These are phyloP conservation scores for Seiridium unicorne DNA, from an alignment of 2,329 filamentous ascomycete genomes.

Conservation along the genomic window DNA sequence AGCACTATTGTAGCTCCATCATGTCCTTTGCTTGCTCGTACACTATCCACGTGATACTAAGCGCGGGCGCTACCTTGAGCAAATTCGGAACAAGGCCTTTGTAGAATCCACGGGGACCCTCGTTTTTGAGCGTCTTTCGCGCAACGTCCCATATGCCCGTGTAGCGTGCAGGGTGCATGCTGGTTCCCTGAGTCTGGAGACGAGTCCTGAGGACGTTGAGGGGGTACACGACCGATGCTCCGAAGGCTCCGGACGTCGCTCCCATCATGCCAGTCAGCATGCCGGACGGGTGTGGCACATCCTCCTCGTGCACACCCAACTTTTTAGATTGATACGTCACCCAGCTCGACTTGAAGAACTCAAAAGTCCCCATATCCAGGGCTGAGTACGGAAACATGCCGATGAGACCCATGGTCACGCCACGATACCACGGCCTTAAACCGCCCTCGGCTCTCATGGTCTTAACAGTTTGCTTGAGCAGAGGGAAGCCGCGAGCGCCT, in stretches of 20 bases:
- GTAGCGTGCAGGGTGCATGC: constrained; percentile 88
- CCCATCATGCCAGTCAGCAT: constrained; percentile 86
- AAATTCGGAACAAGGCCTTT: constrained; percentile 94
- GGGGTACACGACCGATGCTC: constrained; percentile 92
- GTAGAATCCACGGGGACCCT: constrained; percentile 85
- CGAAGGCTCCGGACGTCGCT: constrained; percentile 85
- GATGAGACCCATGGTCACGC: constrained; percentile 87
- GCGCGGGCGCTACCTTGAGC: constrained; percentile 91
- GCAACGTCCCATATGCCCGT: constrained; percentile 89
- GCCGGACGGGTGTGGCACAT: constrained; percentile 71
- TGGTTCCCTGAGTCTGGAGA: constrained; percentile 90
- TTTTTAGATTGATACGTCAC: constrained; percentile 67
- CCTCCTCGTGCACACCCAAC: constrained; percentile 75
- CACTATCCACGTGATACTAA: constrained; percentile 92
- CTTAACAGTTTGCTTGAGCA: constrained; percentile 78
- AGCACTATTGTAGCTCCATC: constrained; percentile 7
- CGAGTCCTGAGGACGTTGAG: constrained; percentile 90
- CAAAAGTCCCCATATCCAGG: constrained; percentile 94
- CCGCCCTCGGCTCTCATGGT: constrained; percentile 84
- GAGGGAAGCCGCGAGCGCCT: constrained; percentile 76
- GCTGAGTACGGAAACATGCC: constrained; percentile 98
- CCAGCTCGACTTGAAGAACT: constrained; percentile 80
- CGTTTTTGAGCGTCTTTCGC: constrained; percentile 74
- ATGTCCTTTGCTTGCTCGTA: constrained; percentile 83
- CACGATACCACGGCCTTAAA: constrained; percentile 78